Evolutionary conservation across 2,329 filamentous ascomycete genomes (phyloP).

Genomic region (Canariomyces notabilis): DNA sequence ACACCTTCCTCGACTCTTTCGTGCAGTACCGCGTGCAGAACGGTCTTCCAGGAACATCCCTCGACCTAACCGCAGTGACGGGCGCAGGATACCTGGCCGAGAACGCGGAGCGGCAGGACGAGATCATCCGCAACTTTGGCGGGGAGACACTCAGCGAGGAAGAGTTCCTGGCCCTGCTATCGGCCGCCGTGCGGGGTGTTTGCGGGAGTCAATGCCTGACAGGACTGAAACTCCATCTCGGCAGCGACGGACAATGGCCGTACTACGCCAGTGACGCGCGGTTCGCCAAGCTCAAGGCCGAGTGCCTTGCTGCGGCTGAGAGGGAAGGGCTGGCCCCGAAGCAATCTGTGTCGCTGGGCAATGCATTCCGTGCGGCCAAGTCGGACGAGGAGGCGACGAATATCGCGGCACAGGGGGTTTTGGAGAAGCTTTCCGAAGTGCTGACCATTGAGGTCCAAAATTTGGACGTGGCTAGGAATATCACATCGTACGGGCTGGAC

Average conservation of each 20-base stretch:
- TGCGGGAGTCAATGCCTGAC: constrained; percentile 26
- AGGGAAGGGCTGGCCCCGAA: constrained; percentile 16
- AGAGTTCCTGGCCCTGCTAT: constrained; percentile 51
- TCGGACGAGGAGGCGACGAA: constrained; percentile 26
- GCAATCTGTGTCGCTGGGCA: constrained; percentile 22
- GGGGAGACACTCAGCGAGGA: constrained; percentile 43
- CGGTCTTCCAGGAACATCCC: constrained; percentile 35
- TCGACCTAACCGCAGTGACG: constrained; percentile 50
- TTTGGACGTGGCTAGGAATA: constrained; percentile 25
- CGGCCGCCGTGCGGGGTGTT: constrained; percentile 30
- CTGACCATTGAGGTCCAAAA: constrained; percentile 23
- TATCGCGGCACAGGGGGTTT: constrained; percentile 26
- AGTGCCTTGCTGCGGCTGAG: constrained; percentile 23
- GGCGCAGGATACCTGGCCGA: constrained; percentile 48
- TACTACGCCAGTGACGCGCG: constrained; percentile 24
- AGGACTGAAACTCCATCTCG: constrained; percentile 27
- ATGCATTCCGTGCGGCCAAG: constrained; percentile 27
- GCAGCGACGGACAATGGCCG: constrained; percentile 19
- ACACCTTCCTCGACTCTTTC: constrained; percentile 38
- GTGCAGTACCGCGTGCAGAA: constrained; percentile 30
- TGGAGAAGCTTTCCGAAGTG: constrained; percentile 29
- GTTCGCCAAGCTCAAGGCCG: constrained; percentile 21
- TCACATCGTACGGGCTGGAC: constrained; percentile 28
- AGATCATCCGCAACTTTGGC: constrained; percentile 39
- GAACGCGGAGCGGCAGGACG: constrained; percentile 41